Base-by-base conservation (phyloP, 495 filamentous ascomycete genomes). In the Xylaria sp. region DNA sequence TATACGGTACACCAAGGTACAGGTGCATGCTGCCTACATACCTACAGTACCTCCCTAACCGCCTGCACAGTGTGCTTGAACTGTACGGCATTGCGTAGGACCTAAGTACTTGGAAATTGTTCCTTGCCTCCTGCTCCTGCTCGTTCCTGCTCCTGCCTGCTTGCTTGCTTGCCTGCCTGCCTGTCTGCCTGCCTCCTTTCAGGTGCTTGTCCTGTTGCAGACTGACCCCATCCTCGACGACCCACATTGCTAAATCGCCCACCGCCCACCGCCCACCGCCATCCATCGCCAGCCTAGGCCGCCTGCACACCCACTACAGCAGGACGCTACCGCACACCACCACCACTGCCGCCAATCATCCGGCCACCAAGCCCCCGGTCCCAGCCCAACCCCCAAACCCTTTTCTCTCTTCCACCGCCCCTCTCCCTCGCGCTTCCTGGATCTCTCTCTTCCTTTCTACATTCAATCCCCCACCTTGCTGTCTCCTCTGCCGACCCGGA, bases 361-460 rank as follows among this genome's bases (percentile, higher is more conserved):
- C 53, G 41, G 40, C 63, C 63, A 62, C 40, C 70, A 61, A 46
- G 58, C 53, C 43, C n/a, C 21, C 11, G 62, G 21, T 52, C 59
- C 62, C 70, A 67, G 70, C 70, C 70, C 70, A 72, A 71, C 68
- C 69, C 48, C 70, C 75, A 66, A 40, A 68, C 61, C 72, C 75
- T 77, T 79, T 79, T 79, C 73, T 75, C 75, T 72, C 72, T 72
- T 72, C 73, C 76, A 73, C 75, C 76, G 72, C 74, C 78, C 73
- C 76, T 69, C 65, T 55, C 55, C 70, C 62, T 62, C 74, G 61
- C 31, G 62, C 65, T 68, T 69, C 70, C 73, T 72, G 72, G 62
- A 68, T 73, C 55, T 67, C 73, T 69, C 71, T 75, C 69, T 64
- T 58, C 57, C 63, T 71, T 73, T 41, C 67, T 74, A 63, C 68